These are phyloP conservation scores for Chlorella sp. DNA, from an alignment of 139 green algal species.

Conservation along the genomic window DNA sequence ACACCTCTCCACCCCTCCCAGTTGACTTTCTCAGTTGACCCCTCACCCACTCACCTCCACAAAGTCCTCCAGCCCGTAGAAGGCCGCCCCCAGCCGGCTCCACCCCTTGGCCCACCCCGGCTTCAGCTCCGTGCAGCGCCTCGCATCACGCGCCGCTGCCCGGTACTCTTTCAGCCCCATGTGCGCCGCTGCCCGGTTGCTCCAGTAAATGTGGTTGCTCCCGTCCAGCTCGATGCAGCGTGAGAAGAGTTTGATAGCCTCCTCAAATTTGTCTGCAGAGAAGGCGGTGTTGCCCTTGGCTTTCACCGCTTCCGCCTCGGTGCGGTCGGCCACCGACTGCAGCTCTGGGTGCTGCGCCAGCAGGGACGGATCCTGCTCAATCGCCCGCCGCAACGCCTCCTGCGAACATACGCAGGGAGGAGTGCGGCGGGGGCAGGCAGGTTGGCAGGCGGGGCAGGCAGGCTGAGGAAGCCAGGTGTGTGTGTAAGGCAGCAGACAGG, in stretches of 20 bases:
- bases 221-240: conserved; percentile 79
- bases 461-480: not conserved
- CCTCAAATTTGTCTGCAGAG: conserved; percentile 55
- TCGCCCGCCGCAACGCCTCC: conserved; percentile 74
- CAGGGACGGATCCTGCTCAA: conserved; percentile 81
- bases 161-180: conserved; percentile 58
- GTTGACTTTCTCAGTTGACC: too few species aligned
- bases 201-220: conserved; percentile 81
- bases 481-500: not conserved
- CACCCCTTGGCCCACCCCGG: conserved; percentile 65
- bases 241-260: conserved; percentile 73
- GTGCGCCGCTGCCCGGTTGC: conserved; percentile 79
- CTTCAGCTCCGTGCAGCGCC: conserved; percentile 40
- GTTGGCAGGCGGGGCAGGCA: not conserved
- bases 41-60: conserved; percentile 50
- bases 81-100: conserved; percentile 52
- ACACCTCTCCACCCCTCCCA: too few species aligned
- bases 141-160: conserved; percentile 68
- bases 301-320: conserved; percentile 70
- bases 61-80: conserved; percentile 64
- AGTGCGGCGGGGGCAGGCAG: not conserved
- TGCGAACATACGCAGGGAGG: conserved; percentile 38
- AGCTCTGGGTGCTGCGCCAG: conserved; percentile 63
- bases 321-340: conserved; percentile 41
- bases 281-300: conserved; percentile 81